These are phyloP conservation scores for Przewalskia tangutica DNA, from an alignment of 257 asterid species.

Conservation along the genomic window DNA sequence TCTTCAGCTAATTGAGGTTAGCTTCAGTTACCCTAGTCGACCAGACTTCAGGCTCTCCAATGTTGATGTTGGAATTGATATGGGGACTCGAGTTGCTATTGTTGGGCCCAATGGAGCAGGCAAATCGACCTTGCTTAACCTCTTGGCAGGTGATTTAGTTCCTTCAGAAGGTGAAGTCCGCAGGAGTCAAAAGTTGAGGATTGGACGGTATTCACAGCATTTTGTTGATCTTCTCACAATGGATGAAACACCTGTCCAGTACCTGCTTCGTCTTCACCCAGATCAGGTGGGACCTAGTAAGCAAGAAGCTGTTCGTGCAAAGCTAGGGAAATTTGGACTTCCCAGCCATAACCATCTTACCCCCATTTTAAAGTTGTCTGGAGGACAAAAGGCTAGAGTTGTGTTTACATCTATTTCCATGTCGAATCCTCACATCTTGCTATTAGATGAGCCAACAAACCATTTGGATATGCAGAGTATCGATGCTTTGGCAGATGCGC, in stretches of 20 bases:
- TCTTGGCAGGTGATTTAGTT: conserved; percentile 43
- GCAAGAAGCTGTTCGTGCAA: conserved; percentile 24
- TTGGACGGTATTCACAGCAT: conserved; percentile 23
- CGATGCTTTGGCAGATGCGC: conserved; percentile 24
- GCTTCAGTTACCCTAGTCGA: conserved; percentile 51
- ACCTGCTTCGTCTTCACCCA: conserved; percentile 17
- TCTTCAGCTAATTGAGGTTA: conserved; percentile 50
- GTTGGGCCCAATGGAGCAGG: conserved; percentile 74
- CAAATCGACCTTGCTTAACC: conserved; percentile 58
- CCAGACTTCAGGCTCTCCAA: conserved; percentile 43
- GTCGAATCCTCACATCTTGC: conserved; percentile 26
- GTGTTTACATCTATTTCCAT: conserved; percentile 20
- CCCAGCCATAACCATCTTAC: conserved; percentile 21
- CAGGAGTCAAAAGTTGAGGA: conserved; percentile 24
- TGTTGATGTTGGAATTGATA: conserved; percentile 62
- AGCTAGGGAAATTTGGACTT: conserved; percentile 18
- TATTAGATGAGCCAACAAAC: conserved; percentile 30
- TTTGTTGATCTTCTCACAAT: conserved; percentile 17
- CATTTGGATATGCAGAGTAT: conserved; percentile 34
- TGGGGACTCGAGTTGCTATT: conserved; percentile 69
- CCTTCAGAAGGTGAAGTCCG: conserved; percentile 26
- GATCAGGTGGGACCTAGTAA: conserved; percentile 19
- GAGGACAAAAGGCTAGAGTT: conserved; percentile 27
- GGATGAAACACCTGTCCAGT: conserved; percentile 19
- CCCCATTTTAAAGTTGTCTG: conserved; percentile 20